Evolutionary conservation across 768 basidiomycete species (phyloP), one percentile per base, ranked within the genome.

Genomic region (Xerocomellus amylosporus): DNA sequence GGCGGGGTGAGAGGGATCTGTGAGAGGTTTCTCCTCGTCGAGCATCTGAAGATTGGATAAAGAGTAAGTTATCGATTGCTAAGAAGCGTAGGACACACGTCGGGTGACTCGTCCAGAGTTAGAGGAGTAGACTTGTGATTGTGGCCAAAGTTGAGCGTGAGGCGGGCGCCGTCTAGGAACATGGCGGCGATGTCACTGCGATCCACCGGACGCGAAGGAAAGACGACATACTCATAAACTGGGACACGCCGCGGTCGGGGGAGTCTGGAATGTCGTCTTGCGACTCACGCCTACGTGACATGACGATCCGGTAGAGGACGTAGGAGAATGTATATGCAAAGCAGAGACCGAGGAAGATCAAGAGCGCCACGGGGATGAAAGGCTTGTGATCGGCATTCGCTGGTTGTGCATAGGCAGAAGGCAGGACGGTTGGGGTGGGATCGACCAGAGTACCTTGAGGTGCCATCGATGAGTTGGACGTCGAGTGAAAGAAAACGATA

Each of bases 191-290:
- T 3, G 36, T 49, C 39, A 46, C 36, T n/a, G 15, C 1, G 9
- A 31, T 37, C 24, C 14, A 30, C 13, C 14, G 19, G 30, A 42
- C 13, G 34, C 10, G 13, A 40, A 43, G 9, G 37, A 40, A 31
- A n/a, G 42, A 15, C 7, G 26, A 60, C 55, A 12, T 39, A 64
- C 64, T 71, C 69, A 66, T 71, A 7, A 69, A 66, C 46, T 55
- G 60, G 47, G 62, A 54, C 12, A 71, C 64, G 14, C 56, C 62
- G 19, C 58, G 62, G 24, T 64, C 59, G 12, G 69, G 59, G n/a
- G 54, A 45, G 9, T 59, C 63, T 22, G 64, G 64, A 10, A n/a
- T 17, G n/a, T 53, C 58, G 5, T 41, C 53, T 41, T 54, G 12
- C 2, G 64, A 53, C 4, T 8, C 46, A 24, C 46, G 64, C 53